Evolutionary conservation across 768 basidiomycete species (phyloP), one percentile per base, ranked within the genome.

Genomic region (Auricularia heimuer): DNA sequence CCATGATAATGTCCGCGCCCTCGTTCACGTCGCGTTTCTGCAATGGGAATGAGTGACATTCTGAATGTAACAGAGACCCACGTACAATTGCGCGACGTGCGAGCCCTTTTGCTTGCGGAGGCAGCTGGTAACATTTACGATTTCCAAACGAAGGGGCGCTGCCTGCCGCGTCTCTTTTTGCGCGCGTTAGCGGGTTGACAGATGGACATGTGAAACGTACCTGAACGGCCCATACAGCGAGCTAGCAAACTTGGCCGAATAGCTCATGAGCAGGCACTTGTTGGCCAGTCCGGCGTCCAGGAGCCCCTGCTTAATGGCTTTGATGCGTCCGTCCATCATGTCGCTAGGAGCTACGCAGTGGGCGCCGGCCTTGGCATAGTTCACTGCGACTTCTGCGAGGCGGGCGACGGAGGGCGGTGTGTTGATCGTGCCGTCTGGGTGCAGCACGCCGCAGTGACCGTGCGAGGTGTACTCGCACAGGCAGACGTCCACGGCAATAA

Each of bases 381-480:
- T 86, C 58, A 98, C 80, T 0, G 97, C 94, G 33, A 99, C 95
- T 71, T 97, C 80, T 0, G 92, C 93, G 67, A 99, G 89, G 67
- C 97, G 88, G n/a, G 80, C 79, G 12, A 92, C 91, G 24, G 92
- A 95, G 18, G 86, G 86, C 10, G 77, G 79, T 42, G 86, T 86
- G 75, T 91, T 79, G 75, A 98, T 91, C 3, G 87, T 87, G 12
- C 88, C 87, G 69, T 94, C 90, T 1, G 71, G 54, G 69, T 90
- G 75, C 45, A 95, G 81, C 56, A 89, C 72, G 33, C 97, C 97
- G 71, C 97, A 99, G 76, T 99, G 97, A 0, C 97, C 97, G 70
- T 98, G 96, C 61, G 92, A 91, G 8, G 97, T 98, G 80, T 99
- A 98, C 77, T 98, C 96, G 81, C 97, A 99, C n/a, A 99, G 85